Conservation (phyloP, 345 rosid genomes). For the Nephelium lappaceum region DNA sequence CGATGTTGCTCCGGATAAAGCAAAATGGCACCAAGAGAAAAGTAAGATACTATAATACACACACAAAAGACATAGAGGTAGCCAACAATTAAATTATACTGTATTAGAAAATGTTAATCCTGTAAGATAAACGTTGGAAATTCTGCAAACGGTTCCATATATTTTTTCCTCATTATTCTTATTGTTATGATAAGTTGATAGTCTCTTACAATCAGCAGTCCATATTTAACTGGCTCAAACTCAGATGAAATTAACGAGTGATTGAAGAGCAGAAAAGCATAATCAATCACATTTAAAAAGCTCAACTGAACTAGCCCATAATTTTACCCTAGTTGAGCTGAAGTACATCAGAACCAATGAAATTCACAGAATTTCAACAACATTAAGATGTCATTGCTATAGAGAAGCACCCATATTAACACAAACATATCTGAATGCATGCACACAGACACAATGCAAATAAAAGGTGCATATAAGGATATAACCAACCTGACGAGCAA, state of each 20-base stretch:
- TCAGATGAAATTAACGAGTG: neutral
- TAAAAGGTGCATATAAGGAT: neutral
- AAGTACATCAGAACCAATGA: neutral
- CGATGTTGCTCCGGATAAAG: too few species aligned
- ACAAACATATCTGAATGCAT: neutral
- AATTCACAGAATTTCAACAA: neutral
- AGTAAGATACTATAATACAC: too few species aligned
- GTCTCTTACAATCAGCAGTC: neutral
- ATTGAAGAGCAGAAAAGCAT: neutral
- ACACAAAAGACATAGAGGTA: neutral
- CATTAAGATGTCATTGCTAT: neutral
- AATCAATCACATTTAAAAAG: conserved; percentile 1
- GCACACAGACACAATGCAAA: neutral
- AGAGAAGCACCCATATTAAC: neutral
- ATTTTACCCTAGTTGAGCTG: neutral
- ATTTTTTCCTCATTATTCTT: neutral
- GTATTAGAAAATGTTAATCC: neutral
- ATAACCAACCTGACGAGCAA: conserved; percentile 62
- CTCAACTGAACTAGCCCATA: neutral
- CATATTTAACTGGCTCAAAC: neutral
- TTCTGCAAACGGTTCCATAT: neutral
- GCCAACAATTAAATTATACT: neutral
- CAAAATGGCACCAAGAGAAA: too few species aligned
- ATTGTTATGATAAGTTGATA: neutral
- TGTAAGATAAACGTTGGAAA: neutral